Conservation (phyloP, 2,329 filamentous ascomycete genomes). For the Stachybotrys echinatus region DNA sequence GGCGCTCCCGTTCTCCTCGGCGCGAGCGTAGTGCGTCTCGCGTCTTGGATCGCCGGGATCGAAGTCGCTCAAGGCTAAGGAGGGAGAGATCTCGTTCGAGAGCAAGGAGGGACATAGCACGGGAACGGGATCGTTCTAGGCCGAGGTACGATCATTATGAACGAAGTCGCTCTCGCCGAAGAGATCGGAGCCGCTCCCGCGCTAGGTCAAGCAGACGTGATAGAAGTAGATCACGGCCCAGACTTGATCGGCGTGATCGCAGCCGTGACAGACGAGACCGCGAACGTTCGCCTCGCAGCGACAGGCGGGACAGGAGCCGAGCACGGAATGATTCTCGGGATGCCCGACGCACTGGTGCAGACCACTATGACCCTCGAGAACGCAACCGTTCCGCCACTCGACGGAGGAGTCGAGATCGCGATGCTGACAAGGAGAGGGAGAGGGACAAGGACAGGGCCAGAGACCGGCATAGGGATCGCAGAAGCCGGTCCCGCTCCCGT, state of each 20-base stretch:
- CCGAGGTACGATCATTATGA: constrained; percentile 25
- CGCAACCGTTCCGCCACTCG: constrained; percentile 11
- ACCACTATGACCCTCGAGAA: constrained; percentile 27
- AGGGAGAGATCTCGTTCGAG: constrained; percentile 37
- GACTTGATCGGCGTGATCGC: constrained; percentile 18
- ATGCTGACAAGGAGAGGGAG: constrained; percentile 13
- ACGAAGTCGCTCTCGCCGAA: constrained; percentile 27
- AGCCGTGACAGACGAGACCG: constrained; percentile 22
- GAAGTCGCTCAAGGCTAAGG: constrained; percentile 27
- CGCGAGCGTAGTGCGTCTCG: constrained; percentile 28
- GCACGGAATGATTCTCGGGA: constrained; percentile 23
- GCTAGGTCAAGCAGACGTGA: constrained; percentile 23
- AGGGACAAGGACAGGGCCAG: constrained; percentile 15
- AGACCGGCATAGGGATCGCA: constrained; percentile 26
- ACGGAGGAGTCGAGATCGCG: constrained; percentile 15
- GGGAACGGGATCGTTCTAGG: constrained; percentile 27
- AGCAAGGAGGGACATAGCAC: constrained; percentile 22
- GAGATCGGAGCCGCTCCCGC: constrained; percentile 32
- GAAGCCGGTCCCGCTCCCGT: constrained; percentile 41
- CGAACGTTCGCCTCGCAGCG: constrained; percentile 20
- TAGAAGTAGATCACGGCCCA: constrained; percentile 21
- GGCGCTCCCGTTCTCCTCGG: constrained; percentile 32
- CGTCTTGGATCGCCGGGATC: constrained; percentile 25
- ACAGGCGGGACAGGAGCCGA: constrained; percentile 21
- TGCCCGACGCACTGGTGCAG: constrained; percentile 16